Conservation (phyloP, 1,284 basidiomycete species). For the Irpex sp. region DNA sequence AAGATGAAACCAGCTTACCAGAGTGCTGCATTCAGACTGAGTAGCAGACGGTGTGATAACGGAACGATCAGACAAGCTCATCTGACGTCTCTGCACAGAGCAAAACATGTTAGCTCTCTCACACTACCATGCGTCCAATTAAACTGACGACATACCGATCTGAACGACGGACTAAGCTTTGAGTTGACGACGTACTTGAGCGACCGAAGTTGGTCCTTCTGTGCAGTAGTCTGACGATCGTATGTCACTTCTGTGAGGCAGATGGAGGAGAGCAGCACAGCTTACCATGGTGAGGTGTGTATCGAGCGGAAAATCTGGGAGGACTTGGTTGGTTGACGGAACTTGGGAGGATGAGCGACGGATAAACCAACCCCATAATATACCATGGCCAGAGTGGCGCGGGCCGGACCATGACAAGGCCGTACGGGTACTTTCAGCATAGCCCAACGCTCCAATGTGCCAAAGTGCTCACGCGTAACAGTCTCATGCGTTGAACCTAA, state of each 20-base stretch:
- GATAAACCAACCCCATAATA: slow-evolving; percentile 8
- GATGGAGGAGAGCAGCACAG: slow-evolving; percentile 5
- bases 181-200: slow-evolving; percentile 21
- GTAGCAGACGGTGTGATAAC: slow-evolving; percentile 18
- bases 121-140: not conserved
- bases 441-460: not conserved
- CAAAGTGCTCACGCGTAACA: not conserved
- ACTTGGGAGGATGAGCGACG: slow-evolving; percentile 16
- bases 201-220: slow-evolving; percentile 25
- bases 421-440: not conserved
- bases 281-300: slow-evolving; percentile 19
- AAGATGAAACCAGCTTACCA: slow-evolving; percentile 17
- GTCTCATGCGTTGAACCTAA: slow-evolving; percentile 1
- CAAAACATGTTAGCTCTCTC: slow-evolving; percentile 6
- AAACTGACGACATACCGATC: slow-evolving; percentile 20
- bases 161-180: slow-evolving; percentile 18
- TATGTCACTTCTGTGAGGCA: slow-evolving; percentile 13
- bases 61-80: slow-evolving; percentile 12
- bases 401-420: slow-evolving; percentile 8
- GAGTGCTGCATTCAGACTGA: slow-evolving; percentile 31
- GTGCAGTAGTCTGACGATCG: slow-evolving; percentile 13
- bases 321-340: slow-evolving; percentile 27
- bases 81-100: slow-evolving; percentile 18
- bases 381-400: slow-evolving; percentile 5
- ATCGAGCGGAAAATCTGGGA: slow-evolving; percentile 27